Conservation (phyloP, 805 yeast genomes). For the Sugiyamaella chiloensis region DNA sequence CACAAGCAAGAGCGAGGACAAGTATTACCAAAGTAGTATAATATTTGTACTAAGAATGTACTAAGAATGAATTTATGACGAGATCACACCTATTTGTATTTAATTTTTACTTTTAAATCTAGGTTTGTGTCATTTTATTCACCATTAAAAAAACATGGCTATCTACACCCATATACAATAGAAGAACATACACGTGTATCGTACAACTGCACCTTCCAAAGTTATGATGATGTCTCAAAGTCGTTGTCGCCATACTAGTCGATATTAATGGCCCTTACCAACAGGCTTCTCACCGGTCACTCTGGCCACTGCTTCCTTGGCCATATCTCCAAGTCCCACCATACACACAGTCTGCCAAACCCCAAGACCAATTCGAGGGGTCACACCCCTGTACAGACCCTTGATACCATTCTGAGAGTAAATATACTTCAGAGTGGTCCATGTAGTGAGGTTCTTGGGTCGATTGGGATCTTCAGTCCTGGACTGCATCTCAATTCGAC, state of each 20-base stretch:
- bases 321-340: constrained; percentile 97
- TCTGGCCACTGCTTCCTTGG: constrained; percentile 63
- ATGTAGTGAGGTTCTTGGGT: constrained; percentile 84
- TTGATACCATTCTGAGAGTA: constrained; percentile 76
- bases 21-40: constrained; percentile 21
- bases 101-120: no score
- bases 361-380: constrained; percentile 95
- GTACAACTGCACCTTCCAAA: no score
- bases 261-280: constrained; percentile 36
- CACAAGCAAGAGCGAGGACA: constrained; percentile 16
- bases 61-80: no score
- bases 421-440: constrained; percentile 75
- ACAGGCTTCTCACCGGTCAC: constrained; percentile 59
- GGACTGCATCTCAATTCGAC: constrained; percentile 97
- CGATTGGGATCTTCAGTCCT: constrained; percentile 91
- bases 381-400: constrained; percentile 93
- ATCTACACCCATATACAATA: no score
- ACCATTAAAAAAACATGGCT: no score
- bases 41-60: no score
- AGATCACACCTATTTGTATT: no score
- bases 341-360: constrained; percentile 98
- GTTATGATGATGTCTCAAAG: no score
- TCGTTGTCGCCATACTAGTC: no score
- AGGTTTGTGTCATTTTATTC: no score
- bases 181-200: no score